Base-by-base conservation (phyloP, 352 stramenopile species). In the Globisporangium paroecandrum region DNA sequence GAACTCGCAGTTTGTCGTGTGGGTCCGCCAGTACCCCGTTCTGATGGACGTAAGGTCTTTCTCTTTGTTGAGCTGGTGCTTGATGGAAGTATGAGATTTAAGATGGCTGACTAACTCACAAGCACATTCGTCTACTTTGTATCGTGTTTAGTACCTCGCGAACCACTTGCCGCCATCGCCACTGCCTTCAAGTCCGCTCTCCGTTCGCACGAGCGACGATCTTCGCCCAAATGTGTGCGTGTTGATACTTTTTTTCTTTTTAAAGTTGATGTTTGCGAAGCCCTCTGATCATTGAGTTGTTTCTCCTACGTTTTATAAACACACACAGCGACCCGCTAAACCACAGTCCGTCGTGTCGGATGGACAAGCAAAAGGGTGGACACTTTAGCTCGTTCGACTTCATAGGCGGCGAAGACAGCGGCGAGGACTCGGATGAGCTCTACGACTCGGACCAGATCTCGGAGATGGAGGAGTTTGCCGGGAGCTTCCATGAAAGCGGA, bases 401-500 rank as follows among this genome's bases (percentile, higher is more conserved):
- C 38, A 81, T 95, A 46, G 85, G 85, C 4, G 87, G 87, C 7
- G 87, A 91, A 78, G 83, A 95, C 62, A 95, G 87, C 58, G 84
- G 87, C 0, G 85, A 95, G 46, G 81, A 89, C 58, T 93, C 84
- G 20, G 84, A 92, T 62, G 84, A 87, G 10, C 59, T 85, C 0
- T 91, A 93, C 66, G 85, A 91, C 56, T 93, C 83, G 5, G 79
- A 87, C 36, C 78, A 91, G 53, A 78, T 93, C 22, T 88, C 81
- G 0, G 85, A 89, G 59, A 83, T 90, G 79, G 85, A 91, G 18
- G 77, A 89, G 53, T 85, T 82, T 55, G 81, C 77, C 29, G 83
- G 75, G 34, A 83, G 75, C 13, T 87, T 82, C 54, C 81, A 83
- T 18, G 75, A 83, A 8, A 71, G 69, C 25, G 68, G 56, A 0